Base-by-base conservation (phyloP, 441 rosid species). In the Euphorbia schlechtendalii region DNA sequence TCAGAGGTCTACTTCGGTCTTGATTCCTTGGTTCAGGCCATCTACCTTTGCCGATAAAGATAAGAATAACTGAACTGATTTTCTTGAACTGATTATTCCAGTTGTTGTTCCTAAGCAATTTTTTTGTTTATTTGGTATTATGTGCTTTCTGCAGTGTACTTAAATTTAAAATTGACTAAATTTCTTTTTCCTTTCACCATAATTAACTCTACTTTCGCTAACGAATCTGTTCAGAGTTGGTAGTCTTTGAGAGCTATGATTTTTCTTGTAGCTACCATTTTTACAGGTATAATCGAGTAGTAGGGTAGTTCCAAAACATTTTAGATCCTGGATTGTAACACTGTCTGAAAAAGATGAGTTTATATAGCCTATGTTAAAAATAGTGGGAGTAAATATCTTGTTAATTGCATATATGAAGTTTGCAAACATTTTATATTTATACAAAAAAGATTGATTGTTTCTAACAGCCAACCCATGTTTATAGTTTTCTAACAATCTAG, bases 11-110 rank as follows among this genome's bases (percentile, higher is more conserved):
- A 89, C 96, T 24, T 90, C 97, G 0, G 96, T 83, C 32, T 93
- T 96, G 90, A 76, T 89, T 60, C 96, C 99, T 63, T 93, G 99
- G 99, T 88, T 93, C 82, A 87, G 77, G 69, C 82, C 89, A 67
- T 77, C 84, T 17, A 72, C 77, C 28, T 59, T 64, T 48, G 53
- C 64, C 56, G 73, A 57, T 57, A 85, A 88, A 73, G 83, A 84
- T 48, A 86, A 88, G 84, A 74, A 64, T 69, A 61, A 34, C n/a
- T 75, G 70, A 71, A 52, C 53, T 34, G 25, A 17, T 61, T 18
- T 28, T 27, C 36, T 49, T 56, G 20, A 1, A 15, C 22, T 45
- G 52, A 53, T 53, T 46, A 56, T 48, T 46, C 18, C 48, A 14
- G 3, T 30, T 59, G 55, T 46, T 55, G 59, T 69, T 73, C 52